A percentile compares a stretch with the other conserved stretches of the same genome.
These are phyloP conservation scores for Alternaria triticimaculans DNA, from an alignment of 2,329 filamentous ascomycete species.

Conservation along the genomic window DNA sequence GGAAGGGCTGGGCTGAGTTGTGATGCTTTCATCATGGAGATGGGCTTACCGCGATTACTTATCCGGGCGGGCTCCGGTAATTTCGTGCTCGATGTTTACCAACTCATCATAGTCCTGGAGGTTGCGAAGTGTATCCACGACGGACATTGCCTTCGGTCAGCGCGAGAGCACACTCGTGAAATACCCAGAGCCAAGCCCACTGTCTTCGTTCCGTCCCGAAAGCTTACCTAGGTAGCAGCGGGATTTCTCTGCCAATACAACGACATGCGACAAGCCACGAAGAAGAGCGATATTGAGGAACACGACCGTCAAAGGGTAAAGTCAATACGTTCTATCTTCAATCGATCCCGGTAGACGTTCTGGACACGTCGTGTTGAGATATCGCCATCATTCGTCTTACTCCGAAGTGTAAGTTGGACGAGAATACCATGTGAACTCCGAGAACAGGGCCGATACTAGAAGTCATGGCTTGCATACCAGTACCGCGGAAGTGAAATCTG, in stretches of 20 bases:
- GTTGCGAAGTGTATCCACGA: no score
- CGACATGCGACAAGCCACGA: background rate
- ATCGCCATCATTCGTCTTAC: background rate
- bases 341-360: rapidly evolving
- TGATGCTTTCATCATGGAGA: background rate
- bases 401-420: background rate
- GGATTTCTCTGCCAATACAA: background rate
- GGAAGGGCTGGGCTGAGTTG: background rate
- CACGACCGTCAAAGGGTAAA: background rate
- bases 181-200: background rate
- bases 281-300: background rate
- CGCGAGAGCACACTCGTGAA: background rate
- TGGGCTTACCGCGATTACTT: background rate
- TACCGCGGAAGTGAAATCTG: background rate
- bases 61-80: background rate
- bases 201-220: background rate
- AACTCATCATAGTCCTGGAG: no score
- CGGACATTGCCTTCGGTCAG: no score
- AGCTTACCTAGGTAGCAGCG: background rate
- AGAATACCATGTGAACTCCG: background rate
- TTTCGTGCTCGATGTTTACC: background rate
- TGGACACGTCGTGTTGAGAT: background rate
- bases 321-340: rapidly evolving
- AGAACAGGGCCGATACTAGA: background rate
- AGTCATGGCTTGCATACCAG: background rate